phyloP scores from a whole-genome alignment of 1,139 yeast genomes.

The Scheffersomyces parashehatae region DNA sequence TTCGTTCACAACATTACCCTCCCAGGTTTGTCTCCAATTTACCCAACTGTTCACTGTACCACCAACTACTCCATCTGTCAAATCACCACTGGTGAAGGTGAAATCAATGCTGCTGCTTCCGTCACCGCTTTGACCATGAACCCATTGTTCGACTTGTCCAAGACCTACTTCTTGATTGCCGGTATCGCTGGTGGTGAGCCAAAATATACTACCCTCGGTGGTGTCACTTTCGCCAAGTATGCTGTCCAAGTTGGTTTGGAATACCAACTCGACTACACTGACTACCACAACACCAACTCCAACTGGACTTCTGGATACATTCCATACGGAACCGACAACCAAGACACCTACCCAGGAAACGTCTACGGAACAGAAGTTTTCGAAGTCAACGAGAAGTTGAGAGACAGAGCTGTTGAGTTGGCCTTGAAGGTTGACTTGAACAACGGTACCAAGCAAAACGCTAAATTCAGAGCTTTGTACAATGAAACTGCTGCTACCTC shows the following conservation, averaged over 20 bases:
- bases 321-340: slow-evolving; percentile 53
- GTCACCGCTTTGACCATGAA: slow-evolving; percentile 54
- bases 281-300: slow-evolving; percentile 48
- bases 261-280: slow-evolving; percentile 51
- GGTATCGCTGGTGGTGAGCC: slow-evolving; percentile 74
- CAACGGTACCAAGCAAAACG: slow-evolving; percentile 48
- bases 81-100: slow-evolving; percentile 69
- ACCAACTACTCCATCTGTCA: slow-evolving; percentile 57
- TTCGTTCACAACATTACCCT: slow-evolving; percentile 45
- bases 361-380: slow-evolving; percentile 69
- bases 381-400: slow-evolving; percentile 58
- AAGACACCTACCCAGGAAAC: slow-evolving; percentile 52
- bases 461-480: slow-evolving; percentile 49
- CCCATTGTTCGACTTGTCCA: slow-evolving; percentile 57
- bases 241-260: slow-evolving; percentile 66
- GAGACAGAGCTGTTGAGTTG: slow-evolving; percentile 58
- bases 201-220: slow-evolving; percentile 45
- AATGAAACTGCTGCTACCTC: slow-evolving; percentile 50
- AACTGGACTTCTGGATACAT: slow-evolving; percentile 66
- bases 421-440: slow-evolving; percentile 46
- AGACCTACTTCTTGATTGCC: slow-evolving; percentile 62
- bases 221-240: slow-evolving; percentile 61
- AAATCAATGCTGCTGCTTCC: slow-evolving; percentile 66
- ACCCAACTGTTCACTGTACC: slow-evolving; percentile 58
- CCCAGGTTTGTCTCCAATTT: slow-evolving; percentile 66